Base-by-base conservation (phyloP, 2,329 filamentous ascomycete genomes). In the Ceratocystis cacaofunesta region DNA sequence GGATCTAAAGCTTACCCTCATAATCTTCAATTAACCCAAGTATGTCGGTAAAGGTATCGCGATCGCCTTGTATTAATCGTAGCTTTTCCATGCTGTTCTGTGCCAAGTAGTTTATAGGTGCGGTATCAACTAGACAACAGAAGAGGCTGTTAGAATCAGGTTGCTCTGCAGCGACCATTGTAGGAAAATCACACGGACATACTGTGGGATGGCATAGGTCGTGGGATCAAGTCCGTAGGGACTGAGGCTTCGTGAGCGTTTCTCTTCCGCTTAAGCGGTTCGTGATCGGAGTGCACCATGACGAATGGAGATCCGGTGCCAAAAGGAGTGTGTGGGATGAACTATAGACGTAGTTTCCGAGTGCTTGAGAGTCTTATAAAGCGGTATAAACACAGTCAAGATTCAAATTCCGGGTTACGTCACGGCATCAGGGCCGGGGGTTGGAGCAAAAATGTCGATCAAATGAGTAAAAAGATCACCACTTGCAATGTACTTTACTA, bases 11-110 rank as follows among this genome's bases (percentile, higher is more conserved):
- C 72, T 67, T 72, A 82, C 82, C 80, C 77, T 92, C 89, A 75
- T 95, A 95, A 70, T 91, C 86, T 72, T 82, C 82, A 67, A 95
- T 83, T 68, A 92, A 79, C 50, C 82, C 79, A 60, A 94, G 76
- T 65, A 94, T 84, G 70, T 88, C 86, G 12, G 84, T 82, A 71
- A 95, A 87, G 10, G 83, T 87, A 71, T 92, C 89, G 65, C 73
- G 71, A 66, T 84, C 81, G 44, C 79, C 79, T 64, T 82, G 79
- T 58, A 85, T 75, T 55, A 85, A 75, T 63, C 73, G 76, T 50
- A 84, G 73, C 65, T 76, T 78, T 25, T 77, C 75, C n/a, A 72
- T 61, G 61, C 74, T 76, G 19, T 76, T 73, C 67, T 75, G 78
- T 15, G 78, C 75, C 50, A 83, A 72, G 71, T 83, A 85, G 68